Evolutionary conservation across 306 rosid species (phyloP), one percentile per base, ranked within the genome.

Genomic region (Corylus americana): DNA sequence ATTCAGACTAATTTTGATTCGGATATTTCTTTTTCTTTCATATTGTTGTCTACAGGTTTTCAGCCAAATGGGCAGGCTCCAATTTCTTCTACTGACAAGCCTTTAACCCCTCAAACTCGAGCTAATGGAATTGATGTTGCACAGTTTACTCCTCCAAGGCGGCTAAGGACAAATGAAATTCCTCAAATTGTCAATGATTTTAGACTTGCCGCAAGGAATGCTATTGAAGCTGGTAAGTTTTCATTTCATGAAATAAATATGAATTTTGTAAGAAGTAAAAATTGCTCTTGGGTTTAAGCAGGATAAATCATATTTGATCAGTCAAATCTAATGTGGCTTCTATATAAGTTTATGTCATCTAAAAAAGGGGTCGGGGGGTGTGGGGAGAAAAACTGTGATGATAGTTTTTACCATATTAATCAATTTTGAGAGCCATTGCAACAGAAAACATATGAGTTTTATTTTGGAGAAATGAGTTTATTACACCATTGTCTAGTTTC

Each of bases 1-100:
- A 16, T 55, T n/a, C 20, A 18, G 5, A 7, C 22, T 5, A 16
- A 14, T 55, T 17, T 18, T 62, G 11, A 62, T 63, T 29, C 13
- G 18, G 39, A 59, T 59, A 18, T 27, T 62, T 8, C 12, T 8
- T 25, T 11, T 59, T 22, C 50, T 71, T 42, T 10, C 59, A 20
- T 57, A n/a, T 75, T 53, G 54, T 37, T n/a, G 37, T 22, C 5
- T 10, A 58, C 29, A 3, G 35, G 9, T 54, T 87, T 74, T 84
- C 93, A 86, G 31, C 88, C 90, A 39, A 80, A 80, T 85, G 91
- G 89, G 14, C 79, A 81, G 25, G 77, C 79, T 64, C 95, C 95
- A 13, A 75, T 92, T 17, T 92, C 97, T 62, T 80, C 85, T 16
- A 85, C 91, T 0, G 87, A 92, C 87, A 89, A 69, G 87, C 80